Base-by-base conservation (phyloP, 495 filamentous ascomycete species). In the Sphaerosporella brunnea region DNA sequence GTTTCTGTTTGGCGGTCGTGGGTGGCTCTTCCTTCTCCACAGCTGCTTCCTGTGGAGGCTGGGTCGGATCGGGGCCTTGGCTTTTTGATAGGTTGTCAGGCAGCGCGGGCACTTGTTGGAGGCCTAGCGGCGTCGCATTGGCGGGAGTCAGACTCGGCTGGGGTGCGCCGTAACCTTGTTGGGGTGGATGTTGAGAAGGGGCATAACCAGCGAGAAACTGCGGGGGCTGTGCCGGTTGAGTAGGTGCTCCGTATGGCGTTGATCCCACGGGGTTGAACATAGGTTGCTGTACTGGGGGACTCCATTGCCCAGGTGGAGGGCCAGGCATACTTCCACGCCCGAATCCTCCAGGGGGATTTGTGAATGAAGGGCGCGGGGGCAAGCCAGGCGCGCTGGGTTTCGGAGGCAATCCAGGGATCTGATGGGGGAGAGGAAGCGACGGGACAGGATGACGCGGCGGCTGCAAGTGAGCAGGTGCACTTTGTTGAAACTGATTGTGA, bases 361-460 rank as follows among this genome's bases (percentile, higher is more conserved):
- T 49, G 9, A 61, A 61, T 30, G 60, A 54, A 13, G 58, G 58
- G 7, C 53, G 50, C 4, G 58, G 57, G 7, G 58, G 58, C 21
- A 61, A 34, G n/a, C 58, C 58, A 11, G 58, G 57, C 16, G 54
- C 53, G 40, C 57, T 61, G n/a, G 58, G 58, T 32, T 58, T 49
- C 4, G 58, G 58, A 2, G 58, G 58, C 16, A 61, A 38, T 13
- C 58, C 58, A 5, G 58, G 58, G 13, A 61, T 56, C 24, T 60
- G 57, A 36, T 59, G 57, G n/a, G 58, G 53, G 30, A 61, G 53
- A 15, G 57, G 57, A n/a, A 60, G 53, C 10, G 57, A 52, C 11
- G 55, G 45, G 2, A 44, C 51, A 13, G 50, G 55, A 9, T 55
- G 49, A 18, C 52, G 52, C 8, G 38, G 53, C 9, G 51, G 55